These are phyloP conservation scores for Lonicera japonica DNA, from an alignment of 129 eudicot species.

Conservation along the genomic window DNA sequence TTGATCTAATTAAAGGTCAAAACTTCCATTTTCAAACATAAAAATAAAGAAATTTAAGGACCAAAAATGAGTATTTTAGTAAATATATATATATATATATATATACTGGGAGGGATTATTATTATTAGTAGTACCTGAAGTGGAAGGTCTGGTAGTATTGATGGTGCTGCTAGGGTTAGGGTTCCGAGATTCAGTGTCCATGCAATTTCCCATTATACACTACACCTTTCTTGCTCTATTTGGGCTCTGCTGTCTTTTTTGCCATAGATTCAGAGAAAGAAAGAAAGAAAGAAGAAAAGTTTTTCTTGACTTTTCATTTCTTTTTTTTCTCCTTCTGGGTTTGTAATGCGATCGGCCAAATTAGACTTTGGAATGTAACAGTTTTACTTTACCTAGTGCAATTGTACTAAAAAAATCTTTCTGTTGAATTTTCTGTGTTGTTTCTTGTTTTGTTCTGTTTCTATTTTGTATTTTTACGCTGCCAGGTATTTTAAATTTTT, in stretches of 20 bases:
- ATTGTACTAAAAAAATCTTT: too few species aligned
- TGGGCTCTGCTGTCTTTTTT: neutral
- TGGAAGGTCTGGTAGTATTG: constrained; percentile 34
- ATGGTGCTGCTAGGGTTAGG: constrained; percentile 24
- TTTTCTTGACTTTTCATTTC: too few species aligned
- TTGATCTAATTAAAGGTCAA: neutral
- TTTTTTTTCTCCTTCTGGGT: too few species aligned
- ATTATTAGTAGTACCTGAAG: constrained; percentile 56
- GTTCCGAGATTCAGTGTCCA: constrained; percentile 25
- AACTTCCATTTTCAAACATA: neutral
- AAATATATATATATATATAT: neutral
- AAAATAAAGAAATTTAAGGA: neutral
- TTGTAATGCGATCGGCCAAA: too few species aligned
- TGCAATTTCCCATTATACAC: constrained; percentile 54
- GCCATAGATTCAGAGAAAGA: neutral
- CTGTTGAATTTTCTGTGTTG: neutral
- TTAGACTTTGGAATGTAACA: neutral
- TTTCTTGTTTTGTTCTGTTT: too few species aligned
- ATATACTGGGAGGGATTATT: neutral
- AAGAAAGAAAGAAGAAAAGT: neutral
- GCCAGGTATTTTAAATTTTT: too few species aligned
- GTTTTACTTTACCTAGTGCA: too few species aligned
- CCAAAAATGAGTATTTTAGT: neutral
- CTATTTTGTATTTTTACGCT: too few species aligned
- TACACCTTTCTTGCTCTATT: constrained; percentile 6